These are phyloP conservation scores for Monilinia fructicola DNA, from an alignment of 2,329 filamentous ascomycete genomes.

Conservation along the genomic window DNA sequence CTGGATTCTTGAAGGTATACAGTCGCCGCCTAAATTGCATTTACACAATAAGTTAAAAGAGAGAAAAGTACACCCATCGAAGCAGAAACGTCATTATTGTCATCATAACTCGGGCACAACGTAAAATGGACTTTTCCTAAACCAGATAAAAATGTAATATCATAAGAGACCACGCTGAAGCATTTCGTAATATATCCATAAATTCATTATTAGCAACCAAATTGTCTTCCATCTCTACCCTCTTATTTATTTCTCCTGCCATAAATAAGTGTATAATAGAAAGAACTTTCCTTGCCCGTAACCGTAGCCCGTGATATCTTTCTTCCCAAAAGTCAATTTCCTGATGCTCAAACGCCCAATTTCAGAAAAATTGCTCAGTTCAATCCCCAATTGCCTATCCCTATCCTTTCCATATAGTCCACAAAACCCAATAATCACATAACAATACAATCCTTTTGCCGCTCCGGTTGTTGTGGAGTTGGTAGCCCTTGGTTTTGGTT, in stretches of 20 bases:
- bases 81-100: neutral
- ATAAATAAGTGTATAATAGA: constrained; percentile 6
- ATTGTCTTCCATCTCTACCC: neutral
- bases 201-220: neutral
- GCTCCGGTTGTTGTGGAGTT: constrained; percentile 14
- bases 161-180: neutral
- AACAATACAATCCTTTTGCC: constrained; percentile 35
- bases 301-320: constrained; percentile 9
- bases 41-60: neutral
- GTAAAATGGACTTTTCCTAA: neutral
- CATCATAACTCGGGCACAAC: neutral
- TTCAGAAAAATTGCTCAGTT: neutral
- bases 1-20: neutral
- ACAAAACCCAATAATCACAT: constrained; percentile 30
- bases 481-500: constrained; percentile 20
- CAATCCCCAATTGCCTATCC: neutral
- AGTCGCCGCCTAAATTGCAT: neutral
- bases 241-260: neutral
- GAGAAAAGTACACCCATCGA: neutral
- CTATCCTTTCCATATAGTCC: constrained; percentile 1
- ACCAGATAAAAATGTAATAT: neutral
- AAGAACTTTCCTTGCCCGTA: neutral
- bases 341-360: constrained; percentile 6
- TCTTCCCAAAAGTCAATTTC: neutral
- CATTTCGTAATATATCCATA: neutral